Percentiles rank a stretch among this genome's conserved stretches.
These are phyloP conservation scores for Silybum marianum DNA, from an alignment of 129 eudicot species.

Conservation along the genomic window DNA sequence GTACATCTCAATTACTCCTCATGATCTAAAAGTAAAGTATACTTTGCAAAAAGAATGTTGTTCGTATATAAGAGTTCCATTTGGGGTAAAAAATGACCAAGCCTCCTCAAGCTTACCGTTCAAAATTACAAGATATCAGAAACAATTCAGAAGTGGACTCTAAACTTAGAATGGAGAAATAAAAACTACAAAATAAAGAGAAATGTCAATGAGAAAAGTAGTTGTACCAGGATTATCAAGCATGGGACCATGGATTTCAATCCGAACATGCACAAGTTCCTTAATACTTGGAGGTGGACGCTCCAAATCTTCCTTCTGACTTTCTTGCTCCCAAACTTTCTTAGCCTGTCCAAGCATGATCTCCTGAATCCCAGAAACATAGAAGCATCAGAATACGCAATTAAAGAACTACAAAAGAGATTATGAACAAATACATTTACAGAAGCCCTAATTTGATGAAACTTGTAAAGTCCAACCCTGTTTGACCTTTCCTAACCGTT, in stretches of 20 bases:
- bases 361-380: slow-evolving; percentile 37
- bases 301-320: slow-evolving; percentile 14
- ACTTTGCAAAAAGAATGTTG: background rate
- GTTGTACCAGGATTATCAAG: slow-evolving; percentile 73
- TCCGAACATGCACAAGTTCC: slow-evolving; percentile 73
- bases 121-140: slow-evolving; percentile 5
- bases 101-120: slow-evolving; percentile 2
- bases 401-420: background rate
- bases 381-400: slow-evolving; percentile 9
- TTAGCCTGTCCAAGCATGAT: slow-evolving; percentile 29
- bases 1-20: slow-evolving; percentile 17
- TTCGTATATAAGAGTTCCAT: slow-evolving; percentile 11
- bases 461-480: background rate
- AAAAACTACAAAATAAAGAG: background rate
- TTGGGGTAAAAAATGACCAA: slow-evolving; percentile 9
- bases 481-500: background rate
- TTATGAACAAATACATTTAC: background rate
- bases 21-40: background rate
- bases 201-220: background rate
- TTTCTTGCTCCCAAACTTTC: slow-evolving; percentile 31
- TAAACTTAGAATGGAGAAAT: background rate
- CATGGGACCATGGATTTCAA: slow-evolving; percentile 74
- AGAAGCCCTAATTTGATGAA: slow-evolving; percentile 21
- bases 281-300: slow-evolving; percentile 42
- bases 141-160: background rate